Conservation (phyloP, 78 protist genomes). For the slime mould (Dictyostelium discoideum) region dicty_2.7 NC_007088.5:2538001-2538500, state of each 20-base stretch:
- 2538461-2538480: no score
- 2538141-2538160: slow-evolving; percentile 83
- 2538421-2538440: neutral
- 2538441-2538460: no score
- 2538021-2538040: slow-evolving; percentile 69
- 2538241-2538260: slow-evolving; percentile 35
- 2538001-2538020: slow-evolving; percentile 33
- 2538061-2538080: slow-evolving; percentile 77
- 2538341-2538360: neutral
- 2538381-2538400: no score
- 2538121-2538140: slow-evolving; percentile 76
- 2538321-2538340: neutral
- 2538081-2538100: slow-evolving; percentile 39
- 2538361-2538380: no score
- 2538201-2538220: slow-evolving; percentile 22
- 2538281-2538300: slow-evolving; percentile 56
- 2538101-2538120: slow-evolving; percentile 59
- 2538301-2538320: slow-evolving; percentile 14
- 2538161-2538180: slow-evolving; percentile 78
- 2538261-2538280: slow-evolving; percentile 50
- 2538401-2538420: no score
- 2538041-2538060: slow-evolving; percentile 75
- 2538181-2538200: slow-evolving; percentile 52
- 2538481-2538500: no score
- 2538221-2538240: slow-evolving; percentile 45